Conservation (phyloP, 148 eudicot species). For the Chenopodium quinoa region DNA sequence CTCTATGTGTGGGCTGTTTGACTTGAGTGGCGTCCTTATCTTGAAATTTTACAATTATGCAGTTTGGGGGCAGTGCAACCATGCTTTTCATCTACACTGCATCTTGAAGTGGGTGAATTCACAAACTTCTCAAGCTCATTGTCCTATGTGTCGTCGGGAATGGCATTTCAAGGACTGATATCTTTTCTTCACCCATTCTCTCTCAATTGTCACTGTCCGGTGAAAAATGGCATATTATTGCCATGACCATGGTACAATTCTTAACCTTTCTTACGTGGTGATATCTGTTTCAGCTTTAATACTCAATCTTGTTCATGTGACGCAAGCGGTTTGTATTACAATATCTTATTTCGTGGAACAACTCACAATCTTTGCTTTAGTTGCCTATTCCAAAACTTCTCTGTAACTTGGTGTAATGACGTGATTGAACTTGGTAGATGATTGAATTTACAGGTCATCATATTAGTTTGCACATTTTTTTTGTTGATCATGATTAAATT, state of each 20-base stretch:
- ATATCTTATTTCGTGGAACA: neutral
- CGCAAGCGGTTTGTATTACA: neutral
- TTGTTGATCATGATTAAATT: neutral
- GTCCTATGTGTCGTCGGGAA: slow-evolving; percentile 89
- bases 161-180: slow-evolving; percentile 81
- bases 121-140: slow-evolving; percentile 82
- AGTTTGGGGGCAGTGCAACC: slow-evolving; percentile 99
- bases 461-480: neutral
- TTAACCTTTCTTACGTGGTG: neutral
- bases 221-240: neutral
- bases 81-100: slow-evolving; percentile 96
- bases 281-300: neutral
- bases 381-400: neutral
- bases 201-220: too few relatives aligned
- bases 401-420: neutral
- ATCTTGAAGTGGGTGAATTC: slow-evolving; percentile 97
- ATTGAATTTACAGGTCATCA: slow-evolving; percentile 3
- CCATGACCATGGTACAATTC: neutral
- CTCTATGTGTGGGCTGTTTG: too few relatives aligned
- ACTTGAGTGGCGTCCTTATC: too few relatives aligned
- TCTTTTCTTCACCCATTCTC: neutral
- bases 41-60: slow-evolving; percentile 21
- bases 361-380: neutral
- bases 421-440: neutral
- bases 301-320: neutral